A percentile compares a stretch with the other conserved stretches of the same genome.
Evolutionary conservation across 2,329 filamentous ascomycete genomes (phyloP).

Genomic region (Mycogone perniciosa): DNA sequence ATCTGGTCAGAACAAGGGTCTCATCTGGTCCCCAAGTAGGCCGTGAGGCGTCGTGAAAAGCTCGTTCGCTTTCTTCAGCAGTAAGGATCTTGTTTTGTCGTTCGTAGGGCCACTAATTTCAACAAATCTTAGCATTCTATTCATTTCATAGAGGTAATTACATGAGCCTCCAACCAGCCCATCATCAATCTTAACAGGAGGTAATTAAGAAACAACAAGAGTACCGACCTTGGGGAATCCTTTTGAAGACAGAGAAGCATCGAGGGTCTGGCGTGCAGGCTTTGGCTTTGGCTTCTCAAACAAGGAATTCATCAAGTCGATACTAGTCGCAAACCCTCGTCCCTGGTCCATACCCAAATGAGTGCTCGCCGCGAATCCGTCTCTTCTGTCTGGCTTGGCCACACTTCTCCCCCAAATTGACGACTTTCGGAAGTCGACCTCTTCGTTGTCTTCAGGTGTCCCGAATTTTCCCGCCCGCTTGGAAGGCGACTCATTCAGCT

Average conservation of each 20-base stretch:
- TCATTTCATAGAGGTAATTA: conserved; percentile 31
- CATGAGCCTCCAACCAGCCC: conserved; percentile 23
- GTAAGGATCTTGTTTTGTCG: conserved; percentile 66
- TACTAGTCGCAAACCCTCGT: conserved; percentile 74
- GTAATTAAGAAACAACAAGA: conserved; percentile 31
- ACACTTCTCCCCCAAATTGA: conserved; percentile 31
- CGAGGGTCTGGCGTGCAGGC: conserved; percentile 48
- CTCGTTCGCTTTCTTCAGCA: conserved; percentile 57
- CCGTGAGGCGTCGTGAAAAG: conserved; percentile 67
- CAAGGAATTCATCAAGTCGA: conserved; percentile 93
- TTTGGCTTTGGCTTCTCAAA: conserved; percentile 70
- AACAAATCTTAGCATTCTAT: conserved; percentile 41
- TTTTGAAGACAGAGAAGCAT: conserved; percentile 47
- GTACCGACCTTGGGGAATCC: conserved; percentile 87
- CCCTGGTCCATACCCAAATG: conserved; percentile 39
- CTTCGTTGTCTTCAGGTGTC: conserved; percentile 32
- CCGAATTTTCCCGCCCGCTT: conserved; percentile 22
- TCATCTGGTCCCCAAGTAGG: conserved; percentile 74
- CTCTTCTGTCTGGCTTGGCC: conserved; percentile 23
- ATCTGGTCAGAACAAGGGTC: conserved; percentile 55
- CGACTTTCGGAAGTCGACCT: conserved; percentile 42
- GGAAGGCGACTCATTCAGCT: conserved; percentile 49
- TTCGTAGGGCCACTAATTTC: conserved; percentile 75
- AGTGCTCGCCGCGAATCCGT: conserved; percentile 23
- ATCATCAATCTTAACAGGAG: conserved; percentile 16